Evolutionary conservation across 2,329 filamentous ascomycete genomes (phyloP).

Genomic region (Sporothrix protearum): DNA sequence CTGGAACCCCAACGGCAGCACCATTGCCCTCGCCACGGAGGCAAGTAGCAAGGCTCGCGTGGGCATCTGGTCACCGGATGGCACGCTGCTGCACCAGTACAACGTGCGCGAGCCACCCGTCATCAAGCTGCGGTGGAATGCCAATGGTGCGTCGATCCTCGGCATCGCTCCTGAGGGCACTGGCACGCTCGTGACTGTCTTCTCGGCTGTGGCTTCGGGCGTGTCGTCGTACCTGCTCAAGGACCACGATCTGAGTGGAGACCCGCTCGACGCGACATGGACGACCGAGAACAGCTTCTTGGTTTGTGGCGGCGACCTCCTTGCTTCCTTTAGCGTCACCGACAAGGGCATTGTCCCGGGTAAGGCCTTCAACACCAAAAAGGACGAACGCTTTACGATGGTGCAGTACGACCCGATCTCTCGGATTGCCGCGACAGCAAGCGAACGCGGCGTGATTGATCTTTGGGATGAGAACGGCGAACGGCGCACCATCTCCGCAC

Average conservation of each 20-base stretch:
- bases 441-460: conserved; percentile 57
- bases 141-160: conserved; percentile 52
- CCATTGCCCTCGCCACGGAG: conserved; percentile 58
- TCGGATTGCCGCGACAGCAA: conserved; percentile 55
- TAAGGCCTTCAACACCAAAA: conserved; percentile 51
- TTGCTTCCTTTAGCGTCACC: conserved; percentile 48
- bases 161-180: conserved; percentile 55
- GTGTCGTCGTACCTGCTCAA: conserved; percentile 48
- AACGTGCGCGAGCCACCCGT: conserved; percentile 59
- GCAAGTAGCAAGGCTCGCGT: conserved; percentile 51
- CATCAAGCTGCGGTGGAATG: conserved; percentile 60
- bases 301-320: conserved; percentile 54
- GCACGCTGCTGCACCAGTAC: conserved; percentile 50
- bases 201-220: conserved; percentile 43
- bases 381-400: conserved; percentile 53
- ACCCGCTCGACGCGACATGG: conserved; percentile 58
- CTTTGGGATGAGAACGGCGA: conserved; percentile 55
- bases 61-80: conserved; percentile 55
- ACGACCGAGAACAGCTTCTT: conserved; percentile 57
- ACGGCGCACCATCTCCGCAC: conserved; percentile 55
- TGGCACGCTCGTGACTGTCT: conserved; percentile 55
- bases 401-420: conserved; percentile 55
- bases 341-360: conserved; percentile 46
- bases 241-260: conserved; percentile 49
- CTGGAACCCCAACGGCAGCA: conserved; percentile 56